phyloP scores from a whole-genome alignment of 2,329 filamentous ascomycete species.

The Xylaria sp. region DNA sequence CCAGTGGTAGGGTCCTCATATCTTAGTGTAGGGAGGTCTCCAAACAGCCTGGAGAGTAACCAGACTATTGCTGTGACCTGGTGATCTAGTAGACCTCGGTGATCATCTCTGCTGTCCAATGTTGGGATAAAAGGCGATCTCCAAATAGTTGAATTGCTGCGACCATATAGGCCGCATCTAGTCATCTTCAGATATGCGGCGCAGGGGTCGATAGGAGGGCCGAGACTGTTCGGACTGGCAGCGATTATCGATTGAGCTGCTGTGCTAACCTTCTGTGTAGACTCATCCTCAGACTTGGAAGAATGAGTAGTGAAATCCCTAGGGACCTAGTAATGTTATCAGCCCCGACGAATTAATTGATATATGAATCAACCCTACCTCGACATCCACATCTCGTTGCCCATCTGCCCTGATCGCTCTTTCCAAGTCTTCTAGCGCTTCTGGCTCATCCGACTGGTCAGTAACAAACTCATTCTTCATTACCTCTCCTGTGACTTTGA shows the following conservation, averaged over 20 bases:
- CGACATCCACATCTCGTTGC: constrained; percentile 43
- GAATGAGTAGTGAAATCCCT: constrained; percentile 15
- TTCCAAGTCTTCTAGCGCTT: constrained; percentile 27
- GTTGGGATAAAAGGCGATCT: constrained; percentile 41
- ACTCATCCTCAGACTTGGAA: constrained; percentile 27
- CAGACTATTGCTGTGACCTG: constrained; percentile 48
- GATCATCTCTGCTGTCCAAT: constrained; percentile 38
- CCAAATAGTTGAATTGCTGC: constrained; percentile 40
- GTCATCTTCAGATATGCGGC: constrained; percentile 42
- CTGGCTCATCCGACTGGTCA: neutral
- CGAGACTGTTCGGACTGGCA: constrained; percentile 44
- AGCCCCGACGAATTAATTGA: too few relatives aligned
- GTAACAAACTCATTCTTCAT: constrained; percentile 36
- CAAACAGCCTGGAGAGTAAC: constrained; percentile 46
- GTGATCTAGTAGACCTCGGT: constrained; percentile 43
- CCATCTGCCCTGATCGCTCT: constrained; percentile 38
- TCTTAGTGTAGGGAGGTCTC: constrained; percentile 39
- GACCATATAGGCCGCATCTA: constrained; percentile 43
- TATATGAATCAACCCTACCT: constrained; percentile 39
- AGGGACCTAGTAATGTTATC: constrained; percentile 25
- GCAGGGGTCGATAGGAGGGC: constrained; percentile 43
- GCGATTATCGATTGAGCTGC: constrained; percentile 42
- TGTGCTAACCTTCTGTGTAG: constrained; percentile 34
- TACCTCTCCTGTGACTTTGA: constrained; percentile 35
- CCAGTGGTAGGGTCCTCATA: constrained; percentile 18